Evolutionary conservation across 73 alveolate genomes (phyloP).

Genomic region (Paraurostyla sp.): DNA sequence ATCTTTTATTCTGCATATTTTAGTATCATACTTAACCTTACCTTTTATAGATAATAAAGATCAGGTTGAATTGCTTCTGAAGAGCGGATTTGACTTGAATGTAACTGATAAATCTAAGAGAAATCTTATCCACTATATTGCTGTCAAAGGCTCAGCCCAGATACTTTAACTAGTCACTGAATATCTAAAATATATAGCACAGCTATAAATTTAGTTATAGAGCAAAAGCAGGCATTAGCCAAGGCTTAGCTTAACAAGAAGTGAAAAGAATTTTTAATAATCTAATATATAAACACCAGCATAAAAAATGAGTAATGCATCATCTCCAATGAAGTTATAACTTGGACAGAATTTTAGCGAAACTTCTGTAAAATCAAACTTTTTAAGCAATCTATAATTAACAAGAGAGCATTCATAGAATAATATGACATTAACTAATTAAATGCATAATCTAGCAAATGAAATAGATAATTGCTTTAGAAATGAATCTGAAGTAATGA

Average conservation of each 20-base stretch:
- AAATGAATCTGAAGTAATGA: neutral
- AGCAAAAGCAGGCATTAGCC: neutral
- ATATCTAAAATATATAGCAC: slow-evolving; percentile 2
- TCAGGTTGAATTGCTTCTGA: slow-evolving; percentile 22
- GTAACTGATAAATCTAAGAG: slow-evolving; percentile 30
- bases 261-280: too few relatives aligned
- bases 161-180: slow-evolving; percentile 16
- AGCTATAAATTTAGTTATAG: neutral
- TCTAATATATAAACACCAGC: too few relatives aligned
- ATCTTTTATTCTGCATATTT: slow-evolving; percentile 21
- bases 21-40: neutral
- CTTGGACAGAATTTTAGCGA: too few relatives aligned
- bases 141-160: slow-evolving; percentile 6
- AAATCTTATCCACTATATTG: slow-evolving; percentile 20
- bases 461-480: neutral
- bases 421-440: too few relatives aligned
- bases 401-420: too few relatives aligned
- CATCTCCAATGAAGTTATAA: too few relatives aligned
- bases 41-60: neutral
- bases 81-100: slow-evolving; percentile 27
- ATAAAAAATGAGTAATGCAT: too few relatives aligned
- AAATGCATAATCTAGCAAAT: neutral
- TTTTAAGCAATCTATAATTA: too few relatives aligned
- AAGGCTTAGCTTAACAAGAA: too few relatives aligned
- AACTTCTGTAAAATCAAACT: too few relatives aligned